Evolutionary conservation across 805 yeast genomes (phyloP), one percentile per base, ranked within the genome.

Genomic region (Candida nonsorbophila): DNA sequence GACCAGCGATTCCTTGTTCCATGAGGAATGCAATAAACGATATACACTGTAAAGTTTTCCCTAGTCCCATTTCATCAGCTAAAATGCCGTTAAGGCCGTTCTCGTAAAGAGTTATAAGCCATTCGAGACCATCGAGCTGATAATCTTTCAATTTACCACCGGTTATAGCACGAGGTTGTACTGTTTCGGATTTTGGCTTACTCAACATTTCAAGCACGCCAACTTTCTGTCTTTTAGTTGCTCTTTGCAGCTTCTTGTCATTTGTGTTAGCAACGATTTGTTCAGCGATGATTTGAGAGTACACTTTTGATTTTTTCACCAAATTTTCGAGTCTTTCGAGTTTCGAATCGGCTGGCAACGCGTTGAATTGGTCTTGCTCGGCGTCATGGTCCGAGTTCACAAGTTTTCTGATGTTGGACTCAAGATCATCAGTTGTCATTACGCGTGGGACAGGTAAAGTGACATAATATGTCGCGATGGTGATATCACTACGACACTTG

Each of bases 11-110:
- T 3, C 84, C 87, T 51, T 84, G 77, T 41, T 85, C 95, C 25
- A 80, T 70, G 20, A 88, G 60, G 46, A 80, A 84, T 4, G 85
- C 74, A 4, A 87, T 45, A 36, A 90, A 67, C 0, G 95, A 72
- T 32, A 90, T 85, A 24, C 92, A 80, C 53, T 92, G 95, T 6
- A 90, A 55, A 0, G 98, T 92, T 51, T 90, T 90, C 2, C 98
- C 98, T 15, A 90, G 62, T 0, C 97, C 97, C 98, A 90, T 90
- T 53, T 90, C 97, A 58, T 92, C 97, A 1, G 97, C 97, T 13
- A 92, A 60, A 20, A 92, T 88, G 2, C 97, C 98, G 53, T 90
- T 90, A 16, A 90, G 63, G 0, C 97, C 98, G 54, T 90, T 92
- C 49, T 88, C 94, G 51, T 83, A 92, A 15, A 90, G 58, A 0